These are phyloP conservation scores for Acanthamoeba royreba DNA, from an alignment of 208 protist species.

Conservation along the genomic window DNA sequence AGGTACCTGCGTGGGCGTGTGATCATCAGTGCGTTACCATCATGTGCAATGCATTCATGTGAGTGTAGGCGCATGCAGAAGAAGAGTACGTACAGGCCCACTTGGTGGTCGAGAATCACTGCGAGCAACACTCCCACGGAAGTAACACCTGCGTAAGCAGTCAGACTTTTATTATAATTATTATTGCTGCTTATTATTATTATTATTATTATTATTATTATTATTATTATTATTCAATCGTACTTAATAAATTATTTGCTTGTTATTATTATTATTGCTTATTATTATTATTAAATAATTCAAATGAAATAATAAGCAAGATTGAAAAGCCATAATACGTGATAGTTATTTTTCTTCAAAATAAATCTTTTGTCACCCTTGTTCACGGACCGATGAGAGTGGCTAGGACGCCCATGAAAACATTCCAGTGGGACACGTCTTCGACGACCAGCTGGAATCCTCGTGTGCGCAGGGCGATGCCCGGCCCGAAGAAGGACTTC, in stretches of 20 bases:
- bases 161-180: not conserved
- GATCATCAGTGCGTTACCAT: not conserved
- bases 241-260: not conserved
- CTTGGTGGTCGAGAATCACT: not conserved
- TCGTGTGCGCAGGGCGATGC: not conserved
- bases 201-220: not conserved
- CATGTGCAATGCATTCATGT: not conserved
- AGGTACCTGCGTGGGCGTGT: not conserved
- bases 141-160: not conserved
- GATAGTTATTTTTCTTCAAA: too few species aligned
- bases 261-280: not conserved
- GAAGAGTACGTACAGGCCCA: not conserved
- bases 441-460: not conserved
- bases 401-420: not conserved
- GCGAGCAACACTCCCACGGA: not conserved
- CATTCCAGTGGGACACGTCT: not conserved
- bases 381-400: not conserved
- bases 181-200: too few species aligned
- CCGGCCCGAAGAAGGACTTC: not conserved
- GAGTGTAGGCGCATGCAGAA: not conserved
- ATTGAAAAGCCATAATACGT: too few species aligned
- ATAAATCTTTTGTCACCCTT: too few species aligned
- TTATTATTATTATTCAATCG: not conserved
- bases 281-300: not conserved
- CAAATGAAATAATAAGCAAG: too few species aligned